Evolutionary conservation across 768 basidiomycete genomes (phyloP).

Genomic region (Amanita rimosa): DNA sequence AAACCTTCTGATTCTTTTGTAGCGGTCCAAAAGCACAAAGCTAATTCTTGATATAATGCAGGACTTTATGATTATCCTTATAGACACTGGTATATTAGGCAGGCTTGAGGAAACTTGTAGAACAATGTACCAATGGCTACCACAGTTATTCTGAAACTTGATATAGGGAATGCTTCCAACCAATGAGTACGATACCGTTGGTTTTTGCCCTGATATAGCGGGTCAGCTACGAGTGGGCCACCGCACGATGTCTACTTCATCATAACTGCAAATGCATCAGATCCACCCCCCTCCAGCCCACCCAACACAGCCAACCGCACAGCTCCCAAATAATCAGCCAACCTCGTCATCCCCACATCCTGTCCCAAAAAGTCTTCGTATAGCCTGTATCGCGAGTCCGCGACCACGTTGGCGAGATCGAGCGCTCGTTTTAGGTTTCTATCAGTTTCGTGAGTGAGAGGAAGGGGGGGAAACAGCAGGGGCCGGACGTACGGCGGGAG

Average conservation of each 20-base stretch:
- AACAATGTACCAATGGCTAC: no score
- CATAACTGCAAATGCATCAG: slow-evolving; percentile 55
- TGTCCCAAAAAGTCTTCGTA: slow-evolving; percentile 75
- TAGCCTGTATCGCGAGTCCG: slow-evolving; percentile 76
- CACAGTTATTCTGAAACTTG: no score
- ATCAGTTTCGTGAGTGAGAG: neutral
- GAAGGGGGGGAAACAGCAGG: neutral
- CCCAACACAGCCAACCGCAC: slow-evolving; percentile 64
- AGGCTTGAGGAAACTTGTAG: no score
- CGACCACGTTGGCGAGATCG: slow-evolving; percentile 73
- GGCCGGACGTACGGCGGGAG: slow-evolving; percentile 45
- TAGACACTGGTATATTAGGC: no score
- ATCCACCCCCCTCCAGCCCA: slow-evolving; percentile 63
- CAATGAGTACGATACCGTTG: no score
- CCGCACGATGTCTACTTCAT: no score
- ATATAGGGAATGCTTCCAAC: no score
- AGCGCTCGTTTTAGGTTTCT: slow-evolving; percentile 74
- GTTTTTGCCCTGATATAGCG: slow-evolving; percentile 35
- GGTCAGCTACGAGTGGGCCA: no score
- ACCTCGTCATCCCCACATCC: slow-evolving; percentile 21
- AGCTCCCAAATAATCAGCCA: slow-evolving; percentile 65
- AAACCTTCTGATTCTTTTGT: slow-evolving; percentile 21
- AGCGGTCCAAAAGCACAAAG: neutral
- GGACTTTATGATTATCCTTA: neutral
- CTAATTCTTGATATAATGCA: neutral